phyloP scores from a whole-genome alignment of 768 basidiomycete genomes.

The Agrocybe chaxingu region DNA sequence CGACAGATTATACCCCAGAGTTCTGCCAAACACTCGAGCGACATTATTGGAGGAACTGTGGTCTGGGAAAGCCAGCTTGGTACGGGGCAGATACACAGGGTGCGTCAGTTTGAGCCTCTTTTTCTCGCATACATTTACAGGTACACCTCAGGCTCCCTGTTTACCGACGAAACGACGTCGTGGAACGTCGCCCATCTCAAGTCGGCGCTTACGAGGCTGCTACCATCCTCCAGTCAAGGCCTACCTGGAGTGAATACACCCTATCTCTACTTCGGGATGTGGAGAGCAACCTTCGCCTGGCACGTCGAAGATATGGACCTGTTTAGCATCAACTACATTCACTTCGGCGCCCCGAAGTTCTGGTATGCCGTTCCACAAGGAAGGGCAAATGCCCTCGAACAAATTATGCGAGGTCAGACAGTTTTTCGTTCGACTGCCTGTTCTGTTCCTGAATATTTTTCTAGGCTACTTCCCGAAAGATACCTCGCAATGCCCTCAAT shows the following conservation, averaged over 20 bases:
- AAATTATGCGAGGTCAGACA: conserved; percentile 76
- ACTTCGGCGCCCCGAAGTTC: conserved; percentile 95
- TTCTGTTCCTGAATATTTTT: not conserved
- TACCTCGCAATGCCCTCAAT: conserved; percentile 82
- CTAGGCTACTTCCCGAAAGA: conserved; percentile 89
- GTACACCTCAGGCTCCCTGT: conserved; percentile 50
- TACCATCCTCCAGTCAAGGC: conserved; percentile 62
- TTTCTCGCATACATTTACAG: not conserved
- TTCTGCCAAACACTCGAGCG: conserved; percentile 87
- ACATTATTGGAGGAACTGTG: conserved; percentile 89
- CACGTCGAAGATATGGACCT: conserved; percentile 99
- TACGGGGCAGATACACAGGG: conserved; percentile 97
- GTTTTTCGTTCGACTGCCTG: not conserved
- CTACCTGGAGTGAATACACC: conserved; percentile 97
- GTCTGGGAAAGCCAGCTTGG: conserved; percentile 89
- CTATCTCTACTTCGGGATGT: conserved; percentile 99
- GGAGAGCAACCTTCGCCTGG: conserved; percentile 98
- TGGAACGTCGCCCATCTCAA: conserved; percentile 97
- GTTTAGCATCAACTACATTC: conserved; percentile 98
- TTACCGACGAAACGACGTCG: conserved; percentile 68
- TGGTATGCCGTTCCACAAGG: conserved; percentile 97
- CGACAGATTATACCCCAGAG: conserved; percentile 82
- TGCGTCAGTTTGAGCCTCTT: conserved; percentile 27
- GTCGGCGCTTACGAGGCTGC: conserved; percentile 78
- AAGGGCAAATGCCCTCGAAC: conserved; percentile 78